Conservation (phyloP, 2,329 filamentous ascomycete genomes). For the Colletotrichum melonis region DNA sequence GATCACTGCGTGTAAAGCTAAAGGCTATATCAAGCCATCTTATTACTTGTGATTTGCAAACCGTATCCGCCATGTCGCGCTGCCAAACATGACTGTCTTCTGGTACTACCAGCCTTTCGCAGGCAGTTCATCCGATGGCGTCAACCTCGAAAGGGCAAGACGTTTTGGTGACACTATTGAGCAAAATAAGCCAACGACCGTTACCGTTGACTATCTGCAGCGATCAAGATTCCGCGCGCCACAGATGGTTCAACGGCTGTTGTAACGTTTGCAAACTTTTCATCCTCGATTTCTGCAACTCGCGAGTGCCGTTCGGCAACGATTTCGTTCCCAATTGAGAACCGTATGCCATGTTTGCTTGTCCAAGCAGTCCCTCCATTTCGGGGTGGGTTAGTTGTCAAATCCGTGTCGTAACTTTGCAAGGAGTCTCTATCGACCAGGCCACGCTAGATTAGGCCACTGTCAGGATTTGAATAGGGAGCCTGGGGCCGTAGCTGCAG, state of each 20-base stretch:
- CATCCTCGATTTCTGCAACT: neutral
- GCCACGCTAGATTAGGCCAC: neutral
- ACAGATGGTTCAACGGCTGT: neutral
- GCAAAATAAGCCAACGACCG: neutral
- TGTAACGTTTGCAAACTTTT: neutral
- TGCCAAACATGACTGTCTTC: neutral
- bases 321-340: too few species aligned
- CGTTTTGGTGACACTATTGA: neutral
- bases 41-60: slow-evolving; percentile 2
- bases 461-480: neutral
- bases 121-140: slow-evolving; percentile 22
- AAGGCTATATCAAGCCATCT: slow-evolving; percentile 17
- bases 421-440: neutral
- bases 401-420: neutral
- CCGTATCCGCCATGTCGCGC: neutral
- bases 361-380: neutral
- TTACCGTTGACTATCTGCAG: neutral
- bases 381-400: neutral
- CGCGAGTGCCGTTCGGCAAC: neutral
- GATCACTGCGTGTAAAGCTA: neutral
- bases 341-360: neutral
- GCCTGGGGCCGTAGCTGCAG: slow-evolving; percentile 13
- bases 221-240: neutral
- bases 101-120: slow-evolving; percentile 3
- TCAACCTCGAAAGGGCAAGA: slow-evolving; percentile 8